phyloP scores from a whole-genome alignment of 208 protist species.

The Acanthamoeba healyi region DNA sequence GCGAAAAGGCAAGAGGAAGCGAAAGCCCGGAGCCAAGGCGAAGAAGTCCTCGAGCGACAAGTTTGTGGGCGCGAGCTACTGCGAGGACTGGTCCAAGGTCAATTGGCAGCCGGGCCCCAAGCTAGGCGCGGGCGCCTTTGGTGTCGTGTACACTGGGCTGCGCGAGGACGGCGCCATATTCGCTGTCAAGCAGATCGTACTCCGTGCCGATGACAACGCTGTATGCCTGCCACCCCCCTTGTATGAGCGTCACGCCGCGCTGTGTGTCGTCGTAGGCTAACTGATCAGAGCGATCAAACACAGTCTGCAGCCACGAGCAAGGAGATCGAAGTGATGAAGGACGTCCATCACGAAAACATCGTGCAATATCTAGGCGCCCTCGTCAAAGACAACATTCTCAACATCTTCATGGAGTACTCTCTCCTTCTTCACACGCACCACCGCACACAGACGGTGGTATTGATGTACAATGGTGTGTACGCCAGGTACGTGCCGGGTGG shows the following conservation, averaged over 20 bases:
- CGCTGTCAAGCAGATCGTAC: slow-evolving; percentile 71
- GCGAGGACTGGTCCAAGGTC: slow-evolving; percentile 70
- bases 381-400: slow-evolving; percentile 76
- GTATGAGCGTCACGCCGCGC: too few species aligned
- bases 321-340: slow-evolving; percentile 85
- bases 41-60: slow-evolving; percentile 5
- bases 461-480: neutral
- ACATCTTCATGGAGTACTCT: slow-evolving; percentile 86
- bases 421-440: neutral
- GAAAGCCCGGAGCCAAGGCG: neutral
- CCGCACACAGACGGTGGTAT: neutral
- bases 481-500: slow-evolving; percentile 62
- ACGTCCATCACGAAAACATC: slow-evolving; percentile 85
- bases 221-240: neutral
- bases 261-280: neutral
- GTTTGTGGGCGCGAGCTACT: neutral
- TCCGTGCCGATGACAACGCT: neutral
- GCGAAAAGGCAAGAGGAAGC: slow-evolving; percentile 19
- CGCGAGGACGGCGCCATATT: slow-evolving; percentile 67
- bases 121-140: slow-evolving; percentile 64
- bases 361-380: slow-evolving; percentile 83
- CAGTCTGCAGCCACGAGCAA: slow-evolving; percentile 76
- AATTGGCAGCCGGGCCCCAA: slow-evolving; percentile 46
- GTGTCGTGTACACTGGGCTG: slow-evolving; percentile 56
- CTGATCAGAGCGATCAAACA: neutral